phyloP scores from a whole-genome alignment of 140 eudicot genomes.

The Stevia rebaudiana region DNA sequence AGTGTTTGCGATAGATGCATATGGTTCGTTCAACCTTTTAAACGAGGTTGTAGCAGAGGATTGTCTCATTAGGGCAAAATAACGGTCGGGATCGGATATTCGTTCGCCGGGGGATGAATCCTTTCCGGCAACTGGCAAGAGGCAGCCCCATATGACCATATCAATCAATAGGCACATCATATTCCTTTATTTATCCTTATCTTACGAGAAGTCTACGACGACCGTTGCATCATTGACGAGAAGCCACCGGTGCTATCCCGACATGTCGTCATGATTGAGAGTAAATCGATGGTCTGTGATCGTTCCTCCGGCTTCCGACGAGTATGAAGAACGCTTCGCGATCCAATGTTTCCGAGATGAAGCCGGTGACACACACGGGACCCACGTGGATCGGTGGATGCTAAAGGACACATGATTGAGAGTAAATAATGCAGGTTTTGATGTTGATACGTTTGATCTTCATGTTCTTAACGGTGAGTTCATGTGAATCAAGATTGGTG shows the following conservation, averaged over 20 bases:
- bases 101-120: too few relatives aligned
- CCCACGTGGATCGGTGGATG: constrained; percentile 84
- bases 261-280: constrained; percentile 66
- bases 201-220: constrained; percentile 63
- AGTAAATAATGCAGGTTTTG: constrained; percentile 66
- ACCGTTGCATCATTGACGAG: constrained; percentile 62
- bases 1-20: too few relatives aligned
- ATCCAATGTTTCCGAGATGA: constrained; percentile 80
- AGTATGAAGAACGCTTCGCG: constrained; percentile 81
- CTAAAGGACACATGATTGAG: constrained; percentile 77
- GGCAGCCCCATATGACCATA: too few relatives aligned
- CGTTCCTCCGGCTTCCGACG: constrained; percentile 45
- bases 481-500: not conserved
- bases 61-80: too few relatives aligned
- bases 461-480: constrained; percentile 42
- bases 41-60: too few relatives aligned
- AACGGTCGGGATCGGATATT: too few relatives aligned
- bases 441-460: constrained; percentile 49
- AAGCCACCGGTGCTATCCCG: constrained; percentile 46
- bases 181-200: too few relatives aligned
- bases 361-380: constrained; percentile 74
- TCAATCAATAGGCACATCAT: too few relatives aligned
- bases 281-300: constrained; percentile 64
- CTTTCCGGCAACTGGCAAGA: too few relatives aligned
- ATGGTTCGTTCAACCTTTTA: too few relatives aligned